Evolutionary conservation across 805 yeast genomes (phyloP), one percentile per base, ranked within the genome.

Genomic region (Starmerella sp.): DNA sequence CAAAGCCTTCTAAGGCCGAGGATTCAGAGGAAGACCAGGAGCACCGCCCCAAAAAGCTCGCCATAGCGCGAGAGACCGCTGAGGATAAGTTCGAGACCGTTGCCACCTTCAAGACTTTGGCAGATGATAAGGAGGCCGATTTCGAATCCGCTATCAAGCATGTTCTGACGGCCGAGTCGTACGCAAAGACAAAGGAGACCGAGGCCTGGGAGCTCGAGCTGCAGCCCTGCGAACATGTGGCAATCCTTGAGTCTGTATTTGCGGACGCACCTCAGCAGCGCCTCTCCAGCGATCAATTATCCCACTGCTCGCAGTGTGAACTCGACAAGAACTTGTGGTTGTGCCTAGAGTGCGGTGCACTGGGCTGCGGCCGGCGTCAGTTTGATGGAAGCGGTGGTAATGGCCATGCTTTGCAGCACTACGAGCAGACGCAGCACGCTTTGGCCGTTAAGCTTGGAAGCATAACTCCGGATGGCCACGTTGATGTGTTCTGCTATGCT

Each of bases 281-380:
- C 6, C 47, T 38, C 10, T 22, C 54, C 5, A 5, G 32, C 3
- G 54, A 55, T 49, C 52, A 57, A 9, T 57, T 66, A 11, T 60
- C 64, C 3, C 66, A 66, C 14, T 74, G 77, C 55, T 46, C 67
- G 11, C 43, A 56, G n/a, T 73, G 77, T 57, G 75, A 70, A 1
- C 72, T 93, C 60, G 68, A 70, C 34, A 85, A 83, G 60, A 93
- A 93, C 66, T 70, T 93, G 48, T 93, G 99, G 99, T 74, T 93
- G 15, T 93, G 99, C 72, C 70, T 93, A 47, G 78, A 78, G 49
- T 93, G 98, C 75, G 98, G 98, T 1, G 71, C 77, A n/a, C 63
- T 89, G 10, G 96, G 96, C 5, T 93, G 99, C 71, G 99, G 99
- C 6, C 75, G 99, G 60, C 82, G 82, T 35, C 98, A 93, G 69